phyloP scores from a whole-genome alignment of 129 eudicot genomes.

The Centella asiatica region DNA sequence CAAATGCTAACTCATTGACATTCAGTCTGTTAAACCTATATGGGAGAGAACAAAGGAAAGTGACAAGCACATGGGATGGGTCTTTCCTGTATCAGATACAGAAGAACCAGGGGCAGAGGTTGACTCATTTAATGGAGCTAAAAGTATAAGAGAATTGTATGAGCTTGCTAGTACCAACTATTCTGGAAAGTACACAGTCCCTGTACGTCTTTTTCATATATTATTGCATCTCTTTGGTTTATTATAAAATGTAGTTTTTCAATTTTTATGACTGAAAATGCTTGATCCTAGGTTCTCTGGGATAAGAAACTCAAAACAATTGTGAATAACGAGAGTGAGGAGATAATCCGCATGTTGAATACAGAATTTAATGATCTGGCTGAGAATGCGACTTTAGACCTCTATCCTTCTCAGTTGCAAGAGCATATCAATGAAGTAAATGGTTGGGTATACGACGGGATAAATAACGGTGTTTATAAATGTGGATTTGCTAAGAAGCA shows the following conservation, averaged over 20 bases:
- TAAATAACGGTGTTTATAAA: constrained; percentile 86
- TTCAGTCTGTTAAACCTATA: constrained; percentile 76
- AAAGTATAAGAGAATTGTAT: constrained; percentile 63
- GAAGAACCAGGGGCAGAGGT: constrained; percentile 80
- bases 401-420: constrained; percentile 71
- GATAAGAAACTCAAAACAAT: constrained; percentile 79
- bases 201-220: constrained; percentile 39
- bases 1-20: neutral
- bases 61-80: constrained; percentile 97
- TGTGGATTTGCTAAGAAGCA: constrained; percentile 90
- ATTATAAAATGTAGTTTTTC: neutral
- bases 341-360: constrained; percentile 86
- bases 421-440: constrained; percentile 63
- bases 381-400: constrained; percentile 64
- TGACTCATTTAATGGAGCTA: constrained; percentile 76
- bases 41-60: constrained; percentile 90
- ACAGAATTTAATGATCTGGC: constrained; percentile 84
- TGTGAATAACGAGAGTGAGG: constrained; percentile 87
- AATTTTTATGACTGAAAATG: neutral
- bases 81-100: constrained; percentile 57
- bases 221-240: neutral
- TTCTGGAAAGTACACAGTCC: constrained; percentile 86
- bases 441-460: constrained; percentile 62
- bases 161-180: constrained; percentile 82
- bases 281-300: constrained; percentile 70